These are phyloP conservation scores for Poa annua DNA, from an alignment of 176 grass and related monocot species.

Conservation along the genomic window DNA sequence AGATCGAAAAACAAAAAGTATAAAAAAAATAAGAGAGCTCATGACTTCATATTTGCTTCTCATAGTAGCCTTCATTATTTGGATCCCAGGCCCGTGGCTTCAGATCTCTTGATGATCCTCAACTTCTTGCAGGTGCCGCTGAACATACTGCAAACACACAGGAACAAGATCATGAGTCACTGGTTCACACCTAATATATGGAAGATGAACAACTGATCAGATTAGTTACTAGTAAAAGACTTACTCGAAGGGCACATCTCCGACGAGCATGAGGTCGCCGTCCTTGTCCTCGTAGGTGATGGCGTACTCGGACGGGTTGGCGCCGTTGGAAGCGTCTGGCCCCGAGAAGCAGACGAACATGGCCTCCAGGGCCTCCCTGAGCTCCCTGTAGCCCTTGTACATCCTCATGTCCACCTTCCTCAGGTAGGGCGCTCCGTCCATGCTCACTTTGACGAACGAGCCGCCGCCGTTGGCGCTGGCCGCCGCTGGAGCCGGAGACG, in stretches of 20 bases:
- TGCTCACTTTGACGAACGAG: constrained; percentile 83
- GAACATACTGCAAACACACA: constrained; percentile 70
- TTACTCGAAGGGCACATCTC: constrained; percentile 86
- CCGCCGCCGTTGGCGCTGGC: neutral
- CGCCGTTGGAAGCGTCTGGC: constrained; percentile 16
- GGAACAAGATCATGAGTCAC: constrained; percentile 11
- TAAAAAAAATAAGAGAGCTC: constrained; percentile 1
- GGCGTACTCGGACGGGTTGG: constrained; percentile 55
- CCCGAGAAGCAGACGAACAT: constrained; percentile 67
- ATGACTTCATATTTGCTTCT: constrained; percentile 14
- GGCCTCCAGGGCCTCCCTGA: constrained; percentile 61
- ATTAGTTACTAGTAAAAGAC: neutral
- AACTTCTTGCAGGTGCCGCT: constrained; percentile 81
- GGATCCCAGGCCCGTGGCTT: constrained; percentile 67
- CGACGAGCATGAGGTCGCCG: constrained; percentile 84
- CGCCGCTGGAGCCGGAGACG: neutral
- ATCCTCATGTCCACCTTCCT: constrained; percentile 72
- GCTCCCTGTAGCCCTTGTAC: constrained; percentile 72
- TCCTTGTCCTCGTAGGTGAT: constrained; percentile 85
- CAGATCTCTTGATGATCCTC: constrained; percentile 95
- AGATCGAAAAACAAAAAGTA: constrained; percentile 44
- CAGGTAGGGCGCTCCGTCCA: constrained; percentile 89
- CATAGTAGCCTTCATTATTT: constrained; percentile 2
- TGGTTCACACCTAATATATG: neutral
- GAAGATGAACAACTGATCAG: neutral